Evolutionary conservation across 1,139 yeast species (phyloP), one percentile per base, ranked within the genome.

Genomic region (Protomyces inundatus): DNA sequence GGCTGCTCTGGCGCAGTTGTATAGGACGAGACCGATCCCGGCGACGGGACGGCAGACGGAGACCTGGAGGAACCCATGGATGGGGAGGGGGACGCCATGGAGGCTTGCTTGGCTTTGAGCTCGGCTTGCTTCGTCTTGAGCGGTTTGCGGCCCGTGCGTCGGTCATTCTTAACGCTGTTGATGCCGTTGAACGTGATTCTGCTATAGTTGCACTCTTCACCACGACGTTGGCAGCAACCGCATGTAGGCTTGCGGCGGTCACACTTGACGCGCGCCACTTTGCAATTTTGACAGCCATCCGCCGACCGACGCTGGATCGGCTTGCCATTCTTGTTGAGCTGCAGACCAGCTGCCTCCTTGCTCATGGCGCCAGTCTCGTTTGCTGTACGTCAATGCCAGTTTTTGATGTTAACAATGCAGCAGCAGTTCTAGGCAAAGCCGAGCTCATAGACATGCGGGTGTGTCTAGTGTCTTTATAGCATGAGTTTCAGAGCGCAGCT

Each of bases 261-360:
- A 34, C 62, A 58, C 32, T 52, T 58, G 42, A 58, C 56, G 33
- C 62, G 62, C 23, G 35, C 7, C 14, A 52, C 55, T 34, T 58
- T 58, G 53, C 62, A 58, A 40, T 51, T 58, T 33, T 58, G 62
- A 34, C 62, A 58, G 12, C 62, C 62, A 34, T 58, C 62, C 30
- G 62, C 23, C 32, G 48, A 42, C 30, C 48, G 48, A 4, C 48
- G 16, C 23, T 42, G 48, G 16, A 42, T 42, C 30, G 48, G 48
- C 7, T 42, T 42, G 48, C 48, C 48, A 42, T 42, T 14, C 32
- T 42, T 14, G 23, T 42, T 42, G 48, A 42, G 48, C 23, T 14
- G 10, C 10, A 42, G 9, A 12, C 12, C 12, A 12, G 9, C 39
- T 9, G 39, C 39, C 39, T 36, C 39, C 12, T 36, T 36, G 39